Evolutionary conservation across 2,329 filamentous ascomycete species (phyloP), one percentile per base, ranked within the genome.

Genomic region (Pyrenophora tritici-repentis): DNA sequence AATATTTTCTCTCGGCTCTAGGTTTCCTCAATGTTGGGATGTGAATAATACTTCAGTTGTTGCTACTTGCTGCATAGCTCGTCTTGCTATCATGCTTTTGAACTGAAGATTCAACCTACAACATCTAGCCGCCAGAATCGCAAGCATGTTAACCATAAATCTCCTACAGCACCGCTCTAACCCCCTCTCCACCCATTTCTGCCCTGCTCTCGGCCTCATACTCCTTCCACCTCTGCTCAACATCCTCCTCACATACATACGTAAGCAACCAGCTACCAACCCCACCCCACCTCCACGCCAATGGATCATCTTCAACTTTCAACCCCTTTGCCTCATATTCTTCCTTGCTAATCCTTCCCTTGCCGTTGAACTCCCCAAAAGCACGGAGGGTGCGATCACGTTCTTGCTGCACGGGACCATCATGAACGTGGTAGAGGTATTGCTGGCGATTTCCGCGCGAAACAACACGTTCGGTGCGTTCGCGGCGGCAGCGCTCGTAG

Each of bases 391-490:
- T 52, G 3, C 41, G 34, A 61, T 86, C 84, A 1, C 84, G 73
- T 42, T 81, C 77, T 44, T 75, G 58, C 65, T 86, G 85, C 52
- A 83, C 81, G 0, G 73, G 66, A 0, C 84, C 85, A 54, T 87
- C 84, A 4, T 80, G 77, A 2, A 87, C 69, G 55, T 87, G 84
- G 45, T 86, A 86, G 1, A 87, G 74, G 61, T 81, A 79, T 59
- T 86, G 84, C 55, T 87, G 83, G 10, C 78, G 66, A n/a, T 83
- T 86, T 0, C 85, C 84, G 2, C 84, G 71, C 9, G 80, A 72
- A 0, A 87, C 85, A 0, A 88, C 79, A 55, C 76, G 80, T 38
- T 85, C 81, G 0, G 85, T 87, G 3, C 86, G 76, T 38, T 79
- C 72, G 20, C 83, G 79, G 1, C 85, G 77, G 49, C 83, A 84